Conservation (phyloP, 148 eudicot species). For the Vaccinium corymbosum region DNA sequence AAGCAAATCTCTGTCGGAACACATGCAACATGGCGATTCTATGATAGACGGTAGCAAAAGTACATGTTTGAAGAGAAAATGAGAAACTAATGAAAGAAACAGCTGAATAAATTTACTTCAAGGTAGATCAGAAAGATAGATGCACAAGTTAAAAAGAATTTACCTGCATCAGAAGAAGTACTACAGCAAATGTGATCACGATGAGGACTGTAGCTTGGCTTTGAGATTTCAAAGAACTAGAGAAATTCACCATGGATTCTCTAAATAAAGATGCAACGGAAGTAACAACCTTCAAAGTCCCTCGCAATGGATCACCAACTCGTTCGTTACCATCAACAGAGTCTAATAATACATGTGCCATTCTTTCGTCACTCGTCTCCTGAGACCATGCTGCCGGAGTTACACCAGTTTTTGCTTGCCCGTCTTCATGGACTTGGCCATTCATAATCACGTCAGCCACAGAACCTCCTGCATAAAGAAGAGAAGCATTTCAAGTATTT, state of each 20-base stretch:
- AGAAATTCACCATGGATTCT: constrained; percentile 35
- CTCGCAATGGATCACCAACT: constrained; percentile 23
- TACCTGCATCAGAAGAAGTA: constrained; percentile 72
- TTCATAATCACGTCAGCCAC: constrained; percentile 26
- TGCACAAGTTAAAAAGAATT: not conserved
- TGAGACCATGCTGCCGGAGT: constrained; percentile 21
- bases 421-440: constrained; percentile 31
- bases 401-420: constrained; percentile 26
- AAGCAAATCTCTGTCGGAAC: not conserved
- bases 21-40: not conserved
- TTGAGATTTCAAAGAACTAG: constrained; percentile 31
- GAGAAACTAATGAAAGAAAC: not conserved
- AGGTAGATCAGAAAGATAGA: constrained; percentile 8
- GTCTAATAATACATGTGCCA: constrained; percentile 22
- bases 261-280: constrained; percentile 35
- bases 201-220: constrained; percentile 33
- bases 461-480: constrained; percentile 19
- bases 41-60: not conserved
- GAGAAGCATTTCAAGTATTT: not conserved
- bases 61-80: not conserved
- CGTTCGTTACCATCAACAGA: constrained; percentile 24
- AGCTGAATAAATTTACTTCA: not conserved
- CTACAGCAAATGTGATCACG: constrained; percentile 40
- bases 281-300: constrained; percentile 22
- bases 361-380: constrained; percentile 26